phyloP scores from a whole-genome alignment of 106 monocot species.

The Dendrobium catenatum region DNA sequence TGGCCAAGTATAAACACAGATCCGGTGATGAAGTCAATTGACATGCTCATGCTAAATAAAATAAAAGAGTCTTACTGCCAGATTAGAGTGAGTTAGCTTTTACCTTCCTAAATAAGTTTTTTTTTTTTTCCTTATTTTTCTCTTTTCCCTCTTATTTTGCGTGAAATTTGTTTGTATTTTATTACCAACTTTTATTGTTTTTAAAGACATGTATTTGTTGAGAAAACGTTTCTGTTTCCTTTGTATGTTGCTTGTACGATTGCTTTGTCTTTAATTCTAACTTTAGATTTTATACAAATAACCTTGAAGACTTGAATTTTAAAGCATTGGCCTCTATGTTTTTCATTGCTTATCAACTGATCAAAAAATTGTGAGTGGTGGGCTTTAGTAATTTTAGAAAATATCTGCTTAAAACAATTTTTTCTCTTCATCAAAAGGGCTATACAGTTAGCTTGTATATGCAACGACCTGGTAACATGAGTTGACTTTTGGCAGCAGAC shows the following conservation, averaged over 20 bases:
- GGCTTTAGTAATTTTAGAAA: background rate
- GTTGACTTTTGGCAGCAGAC: background rate
- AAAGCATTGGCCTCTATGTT: background rate
- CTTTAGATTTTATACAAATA: background rate
- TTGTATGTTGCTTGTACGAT: background rate
- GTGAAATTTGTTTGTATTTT: background rate
- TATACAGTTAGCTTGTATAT: background rate
- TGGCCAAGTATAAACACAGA: slow-evolving; percentile 78
- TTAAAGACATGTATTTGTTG: background rate
- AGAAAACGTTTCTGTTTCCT: background rate
- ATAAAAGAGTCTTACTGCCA: slow-evolving; percentile 80
- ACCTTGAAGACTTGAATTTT: background rate
- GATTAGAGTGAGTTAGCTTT: slow-evolving; percentile 54
- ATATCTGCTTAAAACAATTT: background rate
- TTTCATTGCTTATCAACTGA: background rate
- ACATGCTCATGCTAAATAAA: slow-evolving; percentile 88
- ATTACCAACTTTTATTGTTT: background rate
- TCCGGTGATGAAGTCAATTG: slow-evolving; percentile 69
- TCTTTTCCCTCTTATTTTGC: background rate
- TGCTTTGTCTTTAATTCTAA: background rate
- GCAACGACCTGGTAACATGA: background rate
- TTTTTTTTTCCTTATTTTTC: background rate
- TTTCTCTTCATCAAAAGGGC: background rate
- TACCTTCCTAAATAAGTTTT: background rate
- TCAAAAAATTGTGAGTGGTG: background rate